Percentiles rank a stretch among this genome's conserved stretches.
These are phyloP conservation scores for Gloeostereum incarnatum DNA, from an alignment of 768 basidiomycete species.

Conservation along the genomic window DNA sequence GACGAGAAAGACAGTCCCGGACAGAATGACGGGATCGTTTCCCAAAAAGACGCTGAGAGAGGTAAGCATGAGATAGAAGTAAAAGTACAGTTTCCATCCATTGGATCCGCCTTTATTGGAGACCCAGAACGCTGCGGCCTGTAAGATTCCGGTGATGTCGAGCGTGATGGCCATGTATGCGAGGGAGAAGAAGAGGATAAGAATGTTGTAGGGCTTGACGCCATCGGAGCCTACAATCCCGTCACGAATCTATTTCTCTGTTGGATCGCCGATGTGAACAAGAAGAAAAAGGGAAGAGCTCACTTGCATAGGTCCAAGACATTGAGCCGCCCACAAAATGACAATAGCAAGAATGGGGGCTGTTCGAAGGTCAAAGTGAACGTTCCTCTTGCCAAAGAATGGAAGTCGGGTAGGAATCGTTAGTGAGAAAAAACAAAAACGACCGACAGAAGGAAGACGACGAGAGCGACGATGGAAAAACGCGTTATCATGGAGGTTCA, in stretches of 20 bases:
- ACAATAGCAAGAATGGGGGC: constrained; percentile 45
- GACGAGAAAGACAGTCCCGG: constrained; percentile 82
- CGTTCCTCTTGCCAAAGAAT: constrained; percentile 18
- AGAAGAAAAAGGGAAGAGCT: background rate
- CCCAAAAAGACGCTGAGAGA: constrained; percentile 73
- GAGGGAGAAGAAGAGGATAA: constrained; percentile 85
- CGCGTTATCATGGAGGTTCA: constrained; percentile 30
- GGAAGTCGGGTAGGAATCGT: constrained; percentile 27
- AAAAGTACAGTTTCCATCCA: constrained; percentile 65
- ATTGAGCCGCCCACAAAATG: constrained; percentile 47
- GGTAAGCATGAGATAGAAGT: constrained; percentile 81
- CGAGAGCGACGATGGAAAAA: constrained; percentile 37
- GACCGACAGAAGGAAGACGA: constrained; percentile 45
- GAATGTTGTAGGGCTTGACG: constrained; percentile 85
- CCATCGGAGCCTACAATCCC: constrained; percentile 79
- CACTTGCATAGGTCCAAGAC: constrained; percentile 29
- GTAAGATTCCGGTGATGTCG: constrained; percentile 81
- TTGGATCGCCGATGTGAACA: background rate
- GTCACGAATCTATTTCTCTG: constrained; percentile 36
- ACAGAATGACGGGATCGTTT: constrained; percentile 90
- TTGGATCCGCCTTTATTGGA: constrained; percentile 68
- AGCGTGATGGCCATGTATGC: constrained; percentile 92
- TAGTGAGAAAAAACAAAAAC: constrained; percentile 37
- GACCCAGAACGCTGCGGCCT: constrained; percentile 85
- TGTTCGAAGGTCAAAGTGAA: constrained; percentile 40